Base-by-base conservation (phyloP, 805 yeast genomes). In the Saccharomycopsis sp. region DNA sequence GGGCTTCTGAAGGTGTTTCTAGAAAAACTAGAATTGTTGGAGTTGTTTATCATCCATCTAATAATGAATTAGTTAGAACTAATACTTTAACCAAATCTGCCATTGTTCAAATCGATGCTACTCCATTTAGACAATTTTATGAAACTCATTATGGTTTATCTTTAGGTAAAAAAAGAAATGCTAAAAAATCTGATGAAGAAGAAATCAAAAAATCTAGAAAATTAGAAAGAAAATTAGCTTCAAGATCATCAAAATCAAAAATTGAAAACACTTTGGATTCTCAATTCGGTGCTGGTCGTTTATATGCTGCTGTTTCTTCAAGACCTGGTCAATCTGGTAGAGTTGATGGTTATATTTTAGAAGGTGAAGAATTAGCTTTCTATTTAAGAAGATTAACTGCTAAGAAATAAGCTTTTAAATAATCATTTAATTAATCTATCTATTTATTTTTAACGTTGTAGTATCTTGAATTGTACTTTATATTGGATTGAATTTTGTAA, bases 241-340 rank as follows among this genome's bases (percentile, higher is more conserved):
- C 95, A 52, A 86, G 98, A 79, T 76, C 94, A 63, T 71, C 76
- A 53, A 65, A 72, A 52, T 78, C 97, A 59, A 75, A 78, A 74
- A 75, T 87, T 61, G 96, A 88, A 73, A 67, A 74, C 54, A 79
- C 95, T 61, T 89, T 92, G 59, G 89, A 86, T 65, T 65, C 89
- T 63, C 98, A 92, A 78, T 92, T 92, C 83, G 80, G 81, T 70
- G 87, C 97, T 60, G 98, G 98, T 79, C 88, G 89, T 75, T 82
- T 92, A 63, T 92, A 92, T 79, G 98, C 98, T 70, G 77, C 76
- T 69, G 86, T 92, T 67, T 87, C 98, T 56, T 92, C 98, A 47
- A 87, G 98, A 80, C 98, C 98, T 70, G 98, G 98, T 72, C 98
- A 92, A 80, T 83, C 95, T 57, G 98, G 98, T 73, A 94, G 98